Conservation (phyloP, 202 grass and related monocot genomes). For the Panicum hallii region DNA sequence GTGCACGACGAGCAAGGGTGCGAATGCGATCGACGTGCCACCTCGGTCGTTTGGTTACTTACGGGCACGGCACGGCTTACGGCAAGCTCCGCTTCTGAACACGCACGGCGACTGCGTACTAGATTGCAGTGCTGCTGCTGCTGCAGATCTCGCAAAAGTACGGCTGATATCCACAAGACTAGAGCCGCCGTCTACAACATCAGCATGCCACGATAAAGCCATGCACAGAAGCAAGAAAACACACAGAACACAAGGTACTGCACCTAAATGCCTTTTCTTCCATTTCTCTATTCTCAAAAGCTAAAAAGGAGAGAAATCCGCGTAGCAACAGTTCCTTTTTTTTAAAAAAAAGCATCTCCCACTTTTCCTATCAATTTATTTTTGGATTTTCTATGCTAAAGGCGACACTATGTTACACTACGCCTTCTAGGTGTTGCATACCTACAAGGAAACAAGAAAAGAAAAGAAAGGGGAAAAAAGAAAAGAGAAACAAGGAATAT, state of each 20-base stretch:
- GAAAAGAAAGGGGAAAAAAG: not conserved
- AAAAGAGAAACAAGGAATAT: conserved; percentile 19
- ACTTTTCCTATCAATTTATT: not conserved
- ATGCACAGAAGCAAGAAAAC: not conserved
- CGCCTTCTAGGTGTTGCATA: not conserved
- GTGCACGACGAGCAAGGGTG: no score
- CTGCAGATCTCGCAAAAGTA: no score
- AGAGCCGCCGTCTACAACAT: not conserved
- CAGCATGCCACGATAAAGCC: not conserved
- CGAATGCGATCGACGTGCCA: no score
- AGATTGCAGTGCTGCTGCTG: no score
- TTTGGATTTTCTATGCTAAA: conserved; percentile 35
- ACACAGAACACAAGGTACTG: not conserved
- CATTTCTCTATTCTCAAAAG: conserved; percentile 17
- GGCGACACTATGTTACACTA: conserved; percentile 22
- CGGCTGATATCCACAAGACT: no score
- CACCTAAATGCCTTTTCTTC: conserved; percentile 1
- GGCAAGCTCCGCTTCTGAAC: no score
- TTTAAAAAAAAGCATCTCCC: not conserved
- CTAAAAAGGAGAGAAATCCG: not conserved
- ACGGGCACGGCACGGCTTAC: no score
- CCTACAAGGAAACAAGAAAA: not conserved
- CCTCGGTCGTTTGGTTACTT: no score
- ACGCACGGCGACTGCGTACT: no score
- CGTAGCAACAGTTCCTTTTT: not conserved